These are phyloP conservation scores for Alternaria infectoria DNA, from an alignment of 2,329 filamentous ascomycete genomes.

Conservation along the genomic window DNA sequence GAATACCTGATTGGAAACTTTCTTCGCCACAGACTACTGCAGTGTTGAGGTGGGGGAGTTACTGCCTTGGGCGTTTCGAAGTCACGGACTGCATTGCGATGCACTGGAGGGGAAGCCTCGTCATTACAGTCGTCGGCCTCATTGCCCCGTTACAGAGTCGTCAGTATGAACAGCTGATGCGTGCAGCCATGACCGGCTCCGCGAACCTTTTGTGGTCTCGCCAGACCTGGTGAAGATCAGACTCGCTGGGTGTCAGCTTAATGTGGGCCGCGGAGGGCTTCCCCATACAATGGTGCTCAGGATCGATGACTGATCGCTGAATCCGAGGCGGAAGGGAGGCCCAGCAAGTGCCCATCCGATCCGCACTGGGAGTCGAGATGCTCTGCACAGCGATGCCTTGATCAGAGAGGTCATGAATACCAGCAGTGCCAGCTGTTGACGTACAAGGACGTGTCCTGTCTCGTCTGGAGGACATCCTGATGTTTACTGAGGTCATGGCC, in stretches of 20 bases:
- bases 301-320: background rate
- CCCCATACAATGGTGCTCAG: background rate
- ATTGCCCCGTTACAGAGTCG: background rate
- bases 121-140: background rate
- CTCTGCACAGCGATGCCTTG: background rate
- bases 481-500: background rate
- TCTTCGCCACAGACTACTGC: constrained; percentile 4
- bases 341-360: background rate
- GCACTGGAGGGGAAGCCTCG: background rate
- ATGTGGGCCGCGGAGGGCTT: background rate
- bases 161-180: background rate
- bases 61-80: constrained; percentile 2
- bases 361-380: background rate
- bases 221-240: background rate
- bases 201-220: background rate
- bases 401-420: background rate
- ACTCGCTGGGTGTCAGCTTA: background rate
- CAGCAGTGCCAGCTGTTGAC: background rate
- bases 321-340: background rate
- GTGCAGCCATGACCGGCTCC: background rate
- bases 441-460: background rate
- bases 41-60: background rate
- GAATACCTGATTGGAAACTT: background rate
- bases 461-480: background rate
- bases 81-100: background rate